Evolutionary conservation across 306 rosid species (phyloP).

Genomic region (barrel medic (Medicago truncatula)): DNA sequence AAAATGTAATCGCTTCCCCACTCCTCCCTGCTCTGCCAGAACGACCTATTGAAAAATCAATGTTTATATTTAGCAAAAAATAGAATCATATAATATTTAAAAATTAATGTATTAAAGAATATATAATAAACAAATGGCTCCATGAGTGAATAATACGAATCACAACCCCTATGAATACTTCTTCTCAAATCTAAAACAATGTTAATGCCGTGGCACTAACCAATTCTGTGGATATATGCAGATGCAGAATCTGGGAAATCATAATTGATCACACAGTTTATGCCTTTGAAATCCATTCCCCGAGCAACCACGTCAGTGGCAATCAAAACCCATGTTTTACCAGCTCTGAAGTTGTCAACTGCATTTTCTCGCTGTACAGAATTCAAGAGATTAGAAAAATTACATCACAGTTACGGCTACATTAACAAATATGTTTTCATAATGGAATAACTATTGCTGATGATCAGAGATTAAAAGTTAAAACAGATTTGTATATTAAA

Average conservation of each 20-base stretch:
- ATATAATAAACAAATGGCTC: conserved; percentile 8
- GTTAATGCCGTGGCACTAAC: conserved; percentile 51
- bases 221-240: conserved; percentile 91
- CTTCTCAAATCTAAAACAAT: conserved; percentile 22
- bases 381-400: conserved; percentile 33
- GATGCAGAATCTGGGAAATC: conserved; percentile 95
- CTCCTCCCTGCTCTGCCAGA: conserved; percentile 96
- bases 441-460: conserved; percentile 11
- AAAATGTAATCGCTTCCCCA: conserved; percentile 90
- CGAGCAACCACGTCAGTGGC: conserved; percentile 98
- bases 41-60: conserved; percentile 67
- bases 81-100: neutral
- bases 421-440: neutral
- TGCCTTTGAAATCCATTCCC: conserved; percentile 97
- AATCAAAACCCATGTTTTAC: conserved; percentile 95
- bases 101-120: neutral
- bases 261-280: conserved; percentile 87
- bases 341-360: conserved; percentile 89
- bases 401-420: conserved; percentile 10
- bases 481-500: neutral
- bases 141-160: conserved; percentile 16
- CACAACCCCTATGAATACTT: conserved; percentile 19
- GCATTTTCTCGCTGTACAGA: conserved; percentile 83
- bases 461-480: conserved; percentile 4
- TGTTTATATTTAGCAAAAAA: conserved; percentile 24